Evolutionary conservation across 345 rosid species (phyloP).

Genomic region (Corymbia maculata): DNA sequence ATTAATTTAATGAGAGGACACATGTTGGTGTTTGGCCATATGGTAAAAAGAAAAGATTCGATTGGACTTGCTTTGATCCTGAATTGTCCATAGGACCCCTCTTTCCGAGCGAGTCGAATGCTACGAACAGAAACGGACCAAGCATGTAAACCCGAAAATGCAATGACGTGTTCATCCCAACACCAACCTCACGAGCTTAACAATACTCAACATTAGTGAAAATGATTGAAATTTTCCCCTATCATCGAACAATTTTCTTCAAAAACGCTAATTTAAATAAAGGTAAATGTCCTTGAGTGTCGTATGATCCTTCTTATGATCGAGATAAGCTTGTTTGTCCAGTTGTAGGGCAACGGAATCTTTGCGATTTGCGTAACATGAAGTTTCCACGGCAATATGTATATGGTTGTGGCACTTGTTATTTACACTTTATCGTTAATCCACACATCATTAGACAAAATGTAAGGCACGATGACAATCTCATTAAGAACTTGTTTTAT

Average conservation of each 20-base stretch:
- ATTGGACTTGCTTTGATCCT: neutral
- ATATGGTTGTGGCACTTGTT: neutral
- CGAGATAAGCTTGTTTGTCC: neutral
- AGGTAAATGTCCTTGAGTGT: neutral
- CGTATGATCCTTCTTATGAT: neutral
- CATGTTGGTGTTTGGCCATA: neutral
- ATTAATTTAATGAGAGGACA: neutral
- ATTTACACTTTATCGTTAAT: neutral
- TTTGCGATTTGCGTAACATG: neutral
- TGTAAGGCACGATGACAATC: neutral
- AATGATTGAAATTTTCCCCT: neutral
- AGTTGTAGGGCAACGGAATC: neutral
- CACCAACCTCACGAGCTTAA: neutral
- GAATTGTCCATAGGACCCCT: neutral
- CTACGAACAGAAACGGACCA: neutral
- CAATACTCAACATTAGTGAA: neutral
- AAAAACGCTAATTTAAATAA: neutral
- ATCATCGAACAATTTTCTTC: neutral
- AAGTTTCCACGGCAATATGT: neutral
- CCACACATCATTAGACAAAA: neutral
- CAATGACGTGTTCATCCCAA: neutral
- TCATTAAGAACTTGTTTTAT: neutral
- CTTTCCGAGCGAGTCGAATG: neutral
- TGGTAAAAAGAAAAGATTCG: neutral
- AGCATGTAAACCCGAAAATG: neutral